Percentiles rank a stretch among this genome's conserved stretches.
Evolutionary conservation across 2,329 filamentous ascomycete species (phyloP).

Genomic region (Xylariales sp.): DNA sequence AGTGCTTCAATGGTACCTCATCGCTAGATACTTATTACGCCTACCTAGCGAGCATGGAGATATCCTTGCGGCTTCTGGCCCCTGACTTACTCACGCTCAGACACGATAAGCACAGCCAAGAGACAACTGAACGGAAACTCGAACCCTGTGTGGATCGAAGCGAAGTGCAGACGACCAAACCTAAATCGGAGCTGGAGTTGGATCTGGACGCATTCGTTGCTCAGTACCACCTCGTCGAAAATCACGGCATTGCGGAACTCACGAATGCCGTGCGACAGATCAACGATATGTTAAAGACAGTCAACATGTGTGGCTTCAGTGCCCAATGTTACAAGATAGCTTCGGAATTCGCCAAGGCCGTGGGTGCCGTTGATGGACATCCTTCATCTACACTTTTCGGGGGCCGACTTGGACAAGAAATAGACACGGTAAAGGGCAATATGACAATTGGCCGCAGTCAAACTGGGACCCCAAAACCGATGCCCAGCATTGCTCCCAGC

Average conservation of each 20-base stretch:
- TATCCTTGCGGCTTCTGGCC: conserved; percentile 17
- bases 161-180: conserved; percentile 3
- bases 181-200: conserved; percentile 3
- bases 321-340: conserved; percentile 19
- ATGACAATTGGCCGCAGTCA: too few species aligned
- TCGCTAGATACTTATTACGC: conserved; percentile 20
- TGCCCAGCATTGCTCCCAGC: not conserved
- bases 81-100: conserved; percentile 7
- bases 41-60: conserved; percentile 17
- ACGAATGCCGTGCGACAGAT: conserved; percentile 13
- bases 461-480: not conserved
- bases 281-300: conserved; percentile 17
- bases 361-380: conserved; percentile 15
- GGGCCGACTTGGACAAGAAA: conserved; percentile 4
- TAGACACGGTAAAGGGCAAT: conserved; percentile 3
- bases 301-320: conserved; percentile 21
- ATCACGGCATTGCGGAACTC: conserved; percentile 15
- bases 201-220: conserved; percentile 6
- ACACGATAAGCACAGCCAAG: not conserved
- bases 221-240: conserved; percentile 11
- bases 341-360: conserved; percentile 17
- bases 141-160: conserved; percentile 8
- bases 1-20: conserved; percentile 17
- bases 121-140: conserved; percentile 1
- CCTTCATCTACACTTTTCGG: conserved; percentile 9